These are phyloP conservation scores for Heliamphora pulchella DNA, from an alignment of 179 eudicot species.

Conservation along the genomic window DNA sequence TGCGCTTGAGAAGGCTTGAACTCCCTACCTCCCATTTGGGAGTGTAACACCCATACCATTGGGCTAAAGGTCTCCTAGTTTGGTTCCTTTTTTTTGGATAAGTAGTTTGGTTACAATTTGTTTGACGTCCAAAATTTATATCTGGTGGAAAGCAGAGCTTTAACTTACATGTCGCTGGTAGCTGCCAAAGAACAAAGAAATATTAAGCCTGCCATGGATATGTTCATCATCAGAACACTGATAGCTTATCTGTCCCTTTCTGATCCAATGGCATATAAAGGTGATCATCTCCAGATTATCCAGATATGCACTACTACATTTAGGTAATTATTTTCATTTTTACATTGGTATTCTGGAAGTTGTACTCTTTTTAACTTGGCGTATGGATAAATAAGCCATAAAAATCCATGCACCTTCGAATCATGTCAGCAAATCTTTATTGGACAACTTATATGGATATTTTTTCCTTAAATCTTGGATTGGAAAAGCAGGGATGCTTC, in stretches of 20 bases:
- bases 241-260: constrained; percentile 74
- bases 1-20: no score
- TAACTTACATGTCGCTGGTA: constrained; percentile 53
- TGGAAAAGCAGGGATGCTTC: constrained; percentile 60
- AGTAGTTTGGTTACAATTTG: constrained; percentile 14
- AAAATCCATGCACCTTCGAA: neutral
- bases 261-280: constrained; percentile 76
- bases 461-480: constrained; percentile 8
- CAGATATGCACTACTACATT: constrained; percentile 84
- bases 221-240: constrained; percentile 61
- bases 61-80: no score
- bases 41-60: no score
- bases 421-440: neutral
- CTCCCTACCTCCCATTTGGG: no score
- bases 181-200: constrained; percentile 50
- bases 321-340: constrained; percentile 36
- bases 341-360: neutral
- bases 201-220: constrained; percentile 46
- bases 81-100: no score
- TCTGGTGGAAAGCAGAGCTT: constrained; percentile 52
- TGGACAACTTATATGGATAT: constrained; percentile 11
- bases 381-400: neutral
- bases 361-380: neutral
- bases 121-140: constrained; percentile 8
- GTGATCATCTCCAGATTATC: constrained; percentile 72